Conservation (phyloP, 2,329 filamentous ascomycete genomes). For the Fusarium sp. region DNA sequence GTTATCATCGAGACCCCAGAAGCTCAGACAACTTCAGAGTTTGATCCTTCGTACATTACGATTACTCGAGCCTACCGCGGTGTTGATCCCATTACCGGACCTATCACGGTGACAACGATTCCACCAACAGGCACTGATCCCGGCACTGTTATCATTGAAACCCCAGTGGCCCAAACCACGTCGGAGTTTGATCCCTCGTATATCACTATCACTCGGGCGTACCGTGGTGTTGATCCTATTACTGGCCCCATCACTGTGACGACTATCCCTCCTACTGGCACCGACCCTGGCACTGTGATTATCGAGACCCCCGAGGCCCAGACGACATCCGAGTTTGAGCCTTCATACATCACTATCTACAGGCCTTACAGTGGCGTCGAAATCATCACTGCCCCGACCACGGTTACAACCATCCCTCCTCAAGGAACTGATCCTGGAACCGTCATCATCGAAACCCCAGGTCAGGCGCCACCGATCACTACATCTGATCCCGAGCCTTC, state of each 20-base stretch:
- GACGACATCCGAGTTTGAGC: not conserved
- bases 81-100: not conserved
- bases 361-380: not conserved
- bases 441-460: conserved; percentile 15
- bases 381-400: not conserved
- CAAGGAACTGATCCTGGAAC: conserved; percentile 6
- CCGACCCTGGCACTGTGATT: not conserved
- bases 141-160: not conserved
- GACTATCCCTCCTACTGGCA: not conserved
- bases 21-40: not conserved
- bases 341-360: not conserved
- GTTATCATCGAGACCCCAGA: conserved; percentile 11
- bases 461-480: not conserved
- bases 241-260: not conserved
- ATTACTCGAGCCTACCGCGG: not conserved
- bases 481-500: conserved; percentile 1
- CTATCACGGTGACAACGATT: not conserved
- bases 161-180: not conserved
- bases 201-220: not conserved
- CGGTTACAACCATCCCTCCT: not conserved
- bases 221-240: not conserved
- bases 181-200: not conserved
- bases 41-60: not conserved
- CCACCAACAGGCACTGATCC: not conserved
- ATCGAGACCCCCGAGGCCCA: conserved; percentile 1